These are phyloP conservation scores for Paradendryphiella salina DNA, from an alignment of 2,329 filamentous ascomycete species.

Conservation along the genomic window DNA sequence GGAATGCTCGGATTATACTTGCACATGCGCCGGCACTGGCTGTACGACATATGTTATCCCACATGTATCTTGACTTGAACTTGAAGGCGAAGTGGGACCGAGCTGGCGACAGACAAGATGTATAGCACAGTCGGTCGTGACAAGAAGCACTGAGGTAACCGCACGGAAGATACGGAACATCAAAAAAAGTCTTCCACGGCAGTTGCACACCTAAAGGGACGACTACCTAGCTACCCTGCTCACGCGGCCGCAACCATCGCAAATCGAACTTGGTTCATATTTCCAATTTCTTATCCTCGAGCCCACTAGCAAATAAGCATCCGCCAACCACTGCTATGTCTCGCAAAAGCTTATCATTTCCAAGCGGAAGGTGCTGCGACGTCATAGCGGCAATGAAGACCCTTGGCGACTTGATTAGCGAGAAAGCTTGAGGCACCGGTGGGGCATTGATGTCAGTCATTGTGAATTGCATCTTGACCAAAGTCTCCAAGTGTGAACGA, in stretches of 20 bases:
- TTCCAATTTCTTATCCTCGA: not conserved
- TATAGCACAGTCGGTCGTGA: no score
- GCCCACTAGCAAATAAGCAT: constrained; percentile 7
- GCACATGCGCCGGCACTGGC: not conserved
- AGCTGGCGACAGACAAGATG: no score
- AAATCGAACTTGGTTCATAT: not conserved
- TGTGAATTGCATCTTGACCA: not conserved
- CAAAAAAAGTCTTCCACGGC: not conserved
- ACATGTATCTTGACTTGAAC: constrained; percentile 63
- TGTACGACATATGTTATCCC: constrained; percentile 53
- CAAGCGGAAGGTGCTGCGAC: constrained; percentile 1
- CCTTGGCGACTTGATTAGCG: constrained; percentile 3
- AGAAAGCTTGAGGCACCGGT: constrained; percentile 6
- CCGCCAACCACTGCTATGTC: constrained; percentile 1
- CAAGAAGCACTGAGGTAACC: no score
- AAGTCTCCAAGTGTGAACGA: not conserved
- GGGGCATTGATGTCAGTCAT: constrained; percentile 13
- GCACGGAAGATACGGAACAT: not conserved
- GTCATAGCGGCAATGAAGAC: not conserved
- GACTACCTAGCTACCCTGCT: not conserved
- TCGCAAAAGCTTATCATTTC: constrained; percentile 14
- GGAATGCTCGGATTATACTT: not conserved
- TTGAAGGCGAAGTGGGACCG: constrained; percentile 36
- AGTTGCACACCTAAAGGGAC: not conserved
- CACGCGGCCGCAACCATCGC: not conserved